Evolutionary conservation across 2,329 filamentous ascomycete species (phyloP).

Genomic region (Diaporthe citrichinensis): DNA sequence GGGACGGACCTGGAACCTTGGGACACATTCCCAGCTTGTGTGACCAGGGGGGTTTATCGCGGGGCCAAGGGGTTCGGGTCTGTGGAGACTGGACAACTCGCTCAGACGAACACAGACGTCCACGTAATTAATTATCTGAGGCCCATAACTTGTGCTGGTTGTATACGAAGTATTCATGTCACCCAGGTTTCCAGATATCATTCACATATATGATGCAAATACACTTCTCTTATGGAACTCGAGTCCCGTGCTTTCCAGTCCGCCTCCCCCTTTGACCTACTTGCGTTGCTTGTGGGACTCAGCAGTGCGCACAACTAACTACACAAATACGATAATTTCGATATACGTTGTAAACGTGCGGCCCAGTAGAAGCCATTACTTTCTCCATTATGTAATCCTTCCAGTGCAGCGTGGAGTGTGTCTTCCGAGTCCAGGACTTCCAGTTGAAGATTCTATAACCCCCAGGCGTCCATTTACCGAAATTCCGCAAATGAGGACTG

Average conservation of each 20-base stretch:
- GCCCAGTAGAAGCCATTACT: background rate
- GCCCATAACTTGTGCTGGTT: too few species aligned
- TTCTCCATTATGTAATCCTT: background rate
- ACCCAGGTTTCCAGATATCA: background rate
- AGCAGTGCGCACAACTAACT: background rate
- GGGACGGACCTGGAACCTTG: background rate
- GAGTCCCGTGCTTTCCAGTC: background rate
- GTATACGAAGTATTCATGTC: too few species aligned
- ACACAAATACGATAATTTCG: background rate
- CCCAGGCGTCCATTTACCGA: background rate
- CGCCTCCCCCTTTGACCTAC: too few species aligned
- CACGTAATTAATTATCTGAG: too few species aligned
- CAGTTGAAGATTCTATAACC: too few species aligned
- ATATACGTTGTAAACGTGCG: background rate
- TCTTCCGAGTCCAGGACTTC: too few species aligned
- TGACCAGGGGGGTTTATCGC: background rate
- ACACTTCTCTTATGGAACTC: background rate
- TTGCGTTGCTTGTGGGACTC: too few species aligned
- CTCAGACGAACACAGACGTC: background rate
- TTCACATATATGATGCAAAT: background rate
- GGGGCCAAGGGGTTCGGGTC: conserved; percentile 12
- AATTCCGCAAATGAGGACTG: background rate
- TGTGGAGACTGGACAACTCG: background rate
- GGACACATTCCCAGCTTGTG: background rate
- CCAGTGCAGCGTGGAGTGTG: background rate